A percentile compares a stretch with the other conserved stretches of the same genome.
Evolutionary conservation across 1,139 yeast species (phyloP).

Genomic region (Kodamaea arcana): DNA sequence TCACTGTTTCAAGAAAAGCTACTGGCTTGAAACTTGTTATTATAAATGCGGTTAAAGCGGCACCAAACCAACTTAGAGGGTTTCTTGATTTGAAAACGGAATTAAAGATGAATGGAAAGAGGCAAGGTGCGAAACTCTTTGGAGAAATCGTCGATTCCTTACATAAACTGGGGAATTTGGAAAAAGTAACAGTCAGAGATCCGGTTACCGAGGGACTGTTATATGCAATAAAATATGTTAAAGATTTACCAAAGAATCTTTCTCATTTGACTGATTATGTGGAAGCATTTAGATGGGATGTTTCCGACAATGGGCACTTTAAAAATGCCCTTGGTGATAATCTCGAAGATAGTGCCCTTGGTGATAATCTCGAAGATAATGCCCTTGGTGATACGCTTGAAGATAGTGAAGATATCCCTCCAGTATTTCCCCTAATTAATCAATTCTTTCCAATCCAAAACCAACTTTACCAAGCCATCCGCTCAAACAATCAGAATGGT

Average conservation of each 20-base stretch:
- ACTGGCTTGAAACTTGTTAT: constrained; percentile 32
- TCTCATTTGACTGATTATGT: constrained; percentile 24
- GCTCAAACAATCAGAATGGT: constrained; percentile 39
- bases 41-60: constrained; percentile 53
- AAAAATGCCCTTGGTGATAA: not conserved
- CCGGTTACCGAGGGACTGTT: constrained; percentile 44
- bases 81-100: constrained; percentile 62
- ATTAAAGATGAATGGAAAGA: constrained; percentile 48
- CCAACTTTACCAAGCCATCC: constrained; percentile 54
- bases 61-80: constrained; percentile 68
- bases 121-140: constrained; percentile 45
- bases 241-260: constrained; percentile 43
- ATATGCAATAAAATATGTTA: constrained; percentile 57
- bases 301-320: not conserved
- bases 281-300: constrained; percentile 7
- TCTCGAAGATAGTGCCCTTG: not conserved
- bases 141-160: constrained; percentile 49
- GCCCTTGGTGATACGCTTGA: not conserved
- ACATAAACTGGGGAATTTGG: constrained; percentile 50
- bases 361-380: not conserved
- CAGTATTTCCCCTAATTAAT: constrained; percentile 41
- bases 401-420: constrained; percentile 16
- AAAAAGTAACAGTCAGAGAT: constrained; percentile 54
- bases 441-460: constrained; percentile 56
- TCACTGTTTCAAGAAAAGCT: constrained; percentile 30